Evolutionary conservation across 805 yeast genomes (phyloP), one percentile per base, ranked within the genome.

Genomic region (Yarrowia yakushimensis): DNA sequence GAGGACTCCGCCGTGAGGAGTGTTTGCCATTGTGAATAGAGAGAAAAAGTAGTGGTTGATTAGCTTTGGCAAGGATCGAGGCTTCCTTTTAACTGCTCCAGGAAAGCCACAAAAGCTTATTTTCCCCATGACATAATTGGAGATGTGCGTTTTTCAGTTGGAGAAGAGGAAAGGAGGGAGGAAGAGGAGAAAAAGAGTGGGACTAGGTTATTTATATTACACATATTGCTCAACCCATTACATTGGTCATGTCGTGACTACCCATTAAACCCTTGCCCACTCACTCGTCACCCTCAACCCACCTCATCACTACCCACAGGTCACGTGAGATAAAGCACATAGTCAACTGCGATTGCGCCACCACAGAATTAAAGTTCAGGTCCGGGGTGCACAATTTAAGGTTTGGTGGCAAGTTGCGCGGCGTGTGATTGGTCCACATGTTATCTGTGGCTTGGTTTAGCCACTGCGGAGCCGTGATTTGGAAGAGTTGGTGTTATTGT

Each of bases 1-100:
- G 67, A 92, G 82, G 62, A 79, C 79, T 69, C 97, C 97, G 72
- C 97, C 98, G 82, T 93, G 97, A 64, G 98, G 97, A 69, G 84
- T 54, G 68, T 77, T 77, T 10, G 80, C 76, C 80, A 77, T 77
- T 52, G 34, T 66, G 13, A 10, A n/a, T n/a, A n/a, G n/a, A n/a
- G n/a, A n/a, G n/a, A n/a, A 4, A 23, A 15, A 1, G 13, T 9
- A 11, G 15, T 11, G 12, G 9, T 25, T 25, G 48, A 42, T 41
- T 41, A 41, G 28, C 17, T 23, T 31, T 31, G 34, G 2, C 2
- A 30, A 12, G 15, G 34, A 3, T 12, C 17, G 15, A 5, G 5
- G 28, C 18, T n/a, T 42, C 22, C 15, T 42, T 42, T 25, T 15
- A 42, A 42, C 17, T n/a, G 30, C 20, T 23, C 11, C n/a, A 25